Percentiles rank a stretch among this genome's conserved stretches.
Evolutionary conservation across 495 filamentous ascomycete genomes (phyloP).

Genomic region (Penicillium riverlandense): DNA sequence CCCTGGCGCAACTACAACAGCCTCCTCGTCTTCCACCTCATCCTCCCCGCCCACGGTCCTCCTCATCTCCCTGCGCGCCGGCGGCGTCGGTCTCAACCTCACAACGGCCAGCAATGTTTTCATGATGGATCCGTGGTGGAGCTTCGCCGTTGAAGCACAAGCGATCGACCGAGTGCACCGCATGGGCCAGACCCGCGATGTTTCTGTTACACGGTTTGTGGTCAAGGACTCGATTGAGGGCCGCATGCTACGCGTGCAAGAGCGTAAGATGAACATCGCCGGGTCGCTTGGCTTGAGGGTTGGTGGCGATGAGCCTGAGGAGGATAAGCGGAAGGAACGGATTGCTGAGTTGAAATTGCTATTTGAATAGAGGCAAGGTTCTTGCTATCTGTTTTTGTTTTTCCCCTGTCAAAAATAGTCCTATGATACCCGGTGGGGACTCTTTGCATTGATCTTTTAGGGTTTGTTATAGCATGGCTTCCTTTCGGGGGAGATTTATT

Average conservation of each 20-base stretch:
- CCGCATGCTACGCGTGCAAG: slow-evolving; percentile 89
- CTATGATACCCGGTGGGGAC: too few species aligned
- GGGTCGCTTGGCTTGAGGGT: slow-evolving; percentile 79
- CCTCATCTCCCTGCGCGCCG: slow-evolving; percentile 78
- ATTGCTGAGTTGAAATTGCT: slow-evolving; percentile 94
- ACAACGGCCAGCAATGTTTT: slow-evolving; percentile 82
- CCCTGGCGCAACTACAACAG: too few species aligned
- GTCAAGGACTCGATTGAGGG: slow-evolving; percentile 88
- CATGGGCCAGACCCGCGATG: slow-evolving; percentile 88
- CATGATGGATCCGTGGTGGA: slow-evolving; percentile 99
- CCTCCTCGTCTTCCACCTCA: slow-evolving; percentile 18
- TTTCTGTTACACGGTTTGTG: slow-evolving; percentile 79
- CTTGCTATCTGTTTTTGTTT: too few species aligned
- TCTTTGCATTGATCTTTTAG: too few species aligned
- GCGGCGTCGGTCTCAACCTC: slow-evolving; percentile 89
- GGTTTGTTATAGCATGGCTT: too few species aligned
- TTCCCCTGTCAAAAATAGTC: too few species aligned
- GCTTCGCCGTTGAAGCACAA: slow-evolving; percentile 91
- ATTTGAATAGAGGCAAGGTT: slow-evolving; percentile 49
- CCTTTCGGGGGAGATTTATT: too few species aligned
- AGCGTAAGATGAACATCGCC: slow-evolving; percentile 82
- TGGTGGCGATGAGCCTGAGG: slow-evolving; percentile 60
- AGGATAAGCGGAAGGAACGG: slow-evolving; percentile 82
- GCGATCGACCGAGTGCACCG: slow-evolving; percentile 98
- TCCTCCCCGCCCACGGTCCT: slow-evolving; percentile 45